Evolutionary conservation across 805 yeast genomes (phyloP).

Genomic region (Nakazawaea siamensis): DNA sequence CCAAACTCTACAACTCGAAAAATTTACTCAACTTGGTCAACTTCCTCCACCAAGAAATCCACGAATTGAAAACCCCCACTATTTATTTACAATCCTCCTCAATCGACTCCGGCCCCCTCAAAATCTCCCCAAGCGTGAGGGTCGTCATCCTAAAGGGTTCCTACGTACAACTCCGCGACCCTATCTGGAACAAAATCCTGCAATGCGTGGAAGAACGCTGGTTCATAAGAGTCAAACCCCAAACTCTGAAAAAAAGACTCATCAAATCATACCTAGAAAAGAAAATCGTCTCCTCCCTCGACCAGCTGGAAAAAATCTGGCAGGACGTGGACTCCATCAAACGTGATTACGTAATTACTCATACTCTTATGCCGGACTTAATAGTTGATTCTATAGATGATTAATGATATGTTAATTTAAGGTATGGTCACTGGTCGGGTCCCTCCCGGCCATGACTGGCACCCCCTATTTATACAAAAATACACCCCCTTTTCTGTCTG

Average conservation of each 20-base stretch:
- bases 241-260: conserved; percentile 12
- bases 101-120: conserved; percentile 18
- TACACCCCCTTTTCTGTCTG: too few relatives aligned
- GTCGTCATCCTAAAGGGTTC: conserved; percentile 30
- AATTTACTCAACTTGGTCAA: conserved; percentile 18
- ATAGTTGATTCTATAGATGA: conserved; percentile 3
- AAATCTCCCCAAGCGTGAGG: conserved; percentile 17
- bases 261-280: conserved; percentile 24
- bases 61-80: conserved; percentile 21
- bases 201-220: conserved; percentile 25
- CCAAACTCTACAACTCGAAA: conserved; percentile 30
- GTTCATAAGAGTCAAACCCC: conserved; percentile 22
- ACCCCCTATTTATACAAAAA: too few relatives aligned
- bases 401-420: too few relatives aligned
- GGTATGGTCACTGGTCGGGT: too few relatives aligned
- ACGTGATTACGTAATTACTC: conserved; percentile 15
- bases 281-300: conserved; percentile 20
- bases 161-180: conserved; percentile 27
- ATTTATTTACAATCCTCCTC: conserved; percentile 16
- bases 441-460: too few relatives aligned
- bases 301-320: conserved; percentile 27
- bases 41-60: conserved; percentile 26
- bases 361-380: conserved; percentile 10
- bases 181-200: conserved; percentile 25
- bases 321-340: conserved; percentile 30